Evolutionary conservation across 1,139 yeast species (phyloP).

Genomic region (Pneumocystis sp.): DNA sequence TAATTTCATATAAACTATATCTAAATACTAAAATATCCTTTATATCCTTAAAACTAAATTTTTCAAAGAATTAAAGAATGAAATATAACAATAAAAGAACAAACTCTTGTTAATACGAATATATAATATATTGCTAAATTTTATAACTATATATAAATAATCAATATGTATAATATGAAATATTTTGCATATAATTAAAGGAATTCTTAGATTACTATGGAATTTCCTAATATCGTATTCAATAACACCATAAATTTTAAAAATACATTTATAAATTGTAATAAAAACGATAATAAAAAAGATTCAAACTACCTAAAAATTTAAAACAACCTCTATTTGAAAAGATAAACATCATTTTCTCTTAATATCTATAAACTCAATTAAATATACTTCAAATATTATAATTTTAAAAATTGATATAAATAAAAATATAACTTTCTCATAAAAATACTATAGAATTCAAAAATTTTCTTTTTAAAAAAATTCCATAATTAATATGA

Average conservation of each 20-base stretch:
- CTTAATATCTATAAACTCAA: background rate
- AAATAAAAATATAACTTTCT: background rate
- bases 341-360: background rate
- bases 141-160: no score
- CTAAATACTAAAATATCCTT: background rate
- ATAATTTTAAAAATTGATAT: background rate
- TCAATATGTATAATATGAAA: background rate
- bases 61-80: background rate
- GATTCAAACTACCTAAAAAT: background rate
- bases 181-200: background rate
- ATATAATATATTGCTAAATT: background rate
- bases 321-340: background rate
- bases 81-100: background rate
- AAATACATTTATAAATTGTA: background rate
- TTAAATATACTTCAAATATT: background rate
- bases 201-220: background rate
- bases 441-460: background rate
- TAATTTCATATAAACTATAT: background rate
- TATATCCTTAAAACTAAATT: background rate
- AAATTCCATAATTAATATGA: background rate
- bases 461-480: background rate
- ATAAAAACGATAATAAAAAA: background rate
- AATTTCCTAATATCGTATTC: background rate
- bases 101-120: background rate
- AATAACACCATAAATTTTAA: background rate